These are phyloP conservation scores for Septoria petroselini DNA, from an alignment of 2,329 filamentous ascomycete species.

Conservation along the genomic window DNA sequence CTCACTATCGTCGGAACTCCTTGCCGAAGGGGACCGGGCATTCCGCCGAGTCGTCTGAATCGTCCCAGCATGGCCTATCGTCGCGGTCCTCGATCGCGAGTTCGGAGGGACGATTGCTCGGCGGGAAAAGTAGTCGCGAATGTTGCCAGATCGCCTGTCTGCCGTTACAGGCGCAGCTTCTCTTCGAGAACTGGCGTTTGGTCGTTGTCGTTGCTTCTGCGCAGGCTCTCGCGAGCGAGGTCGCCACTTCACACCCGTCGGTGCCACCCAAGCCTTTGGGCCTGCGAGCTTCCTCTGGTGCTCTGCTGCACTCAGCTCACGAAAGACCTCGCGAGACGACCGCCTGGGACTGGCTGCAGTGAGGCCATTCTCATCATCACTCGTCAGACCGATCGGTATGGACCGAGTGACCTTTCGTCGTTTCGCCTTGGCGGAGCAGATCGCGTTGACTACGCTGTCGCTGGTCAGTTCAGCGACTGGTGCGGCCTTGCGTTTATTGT, in stretches of 20 bases:
- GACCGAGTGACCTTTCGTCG: neutral
- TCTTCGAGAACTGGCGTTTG: neutral
- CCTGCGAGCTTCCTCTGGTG: neutral
- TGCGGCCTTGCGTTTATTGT: too few species aligned
- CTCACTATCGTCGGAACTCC: neutral
- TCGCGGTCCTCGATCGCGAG: too few species aligned
- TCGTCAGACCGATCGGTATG: neutral
- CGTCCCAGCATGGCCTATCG: too few species aligned
- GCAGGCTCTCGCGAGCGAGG: neutral
- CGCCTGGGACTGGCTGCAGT: neutral
- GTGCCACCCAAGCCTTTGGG: neutral
- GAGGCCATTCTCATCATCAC: neutral
- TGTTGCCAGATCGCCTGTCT: neutral
- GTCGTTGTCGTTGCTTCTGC: neutral
- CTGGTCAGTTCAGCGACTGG: too few species aligned
- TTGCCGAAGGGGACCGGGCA: too few species aligned
- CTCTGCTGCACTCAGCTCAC: neutral
- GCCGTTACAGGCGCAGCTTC: neutral
- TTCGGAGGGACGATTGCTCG: too few species aligned
- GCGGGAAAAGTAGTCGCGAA: neutral
- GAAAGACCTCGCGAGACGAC: neutral
- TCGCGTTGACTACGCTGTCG: too few species aligned
- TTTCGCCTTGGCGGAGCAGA: too few species aligned
- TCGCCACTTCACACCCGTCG: neutral
- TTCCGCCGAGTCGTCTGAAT: too few species aligned